Evolutionary conservation across 371 early-diverging fungal species (phyloP).

Genomic region (Mortierella sp.): DNA sequence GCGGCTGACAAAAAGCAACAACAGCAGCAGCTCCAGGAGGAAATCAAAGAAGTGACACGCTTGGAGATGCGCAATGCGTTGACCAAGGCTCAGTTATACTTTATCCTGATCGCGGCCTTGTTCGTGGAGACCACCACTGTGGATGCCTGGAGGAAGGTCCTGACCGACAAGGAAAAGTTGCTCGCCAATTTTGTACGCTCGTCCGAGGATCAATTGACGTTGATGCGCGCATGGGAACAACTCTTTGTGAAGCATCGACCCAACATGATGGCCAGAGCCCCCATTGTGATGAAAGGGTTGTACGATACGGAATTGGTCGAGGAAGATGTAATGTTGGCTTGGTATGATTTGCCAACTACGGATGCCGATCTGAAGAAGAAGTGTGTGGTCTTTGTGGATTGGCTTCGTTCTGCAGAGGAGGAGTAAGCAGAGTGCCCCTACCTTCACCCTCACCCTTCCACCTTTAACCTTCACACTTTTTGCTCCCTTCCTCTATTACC

Average conservation of each 20-base stretch:
- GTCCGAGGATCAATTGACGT: slow-evolving; percentile 64
- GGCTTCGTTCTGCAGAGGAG: slow-evolving; percentile 78
- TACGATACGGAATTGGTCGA: slow-evolving; percentile 80
- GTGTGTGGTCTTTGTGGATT: slow-evolving; percentile 72
- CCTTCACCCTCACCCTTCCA: neutral
- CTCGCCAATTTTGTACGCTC: slow-evolving; percentile 73
- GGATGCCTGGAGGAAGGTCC: slow-evolving; percentile 50
- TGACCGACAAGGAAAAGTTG: slow-evolving; percentile 58
- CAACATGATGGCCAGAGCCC: slow-evolving; percentile 61
- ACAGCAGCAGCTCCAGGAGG: slow-evolving; percentile 56
- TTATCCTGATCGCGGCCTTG: slow-evolving; percentile 66
- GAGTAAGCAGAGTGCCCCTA: slow-evolving; percentile 54
- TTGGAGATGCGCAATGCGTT: slow-evolving; percentile 81
- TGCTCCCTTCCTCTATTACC: neutral
- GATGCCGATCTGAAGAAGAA: slow-evolving; percentile 65
- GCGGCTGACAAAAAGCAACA: slow-evolving; percentile 35
- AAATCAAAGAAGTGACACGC: slow-evolving; percentile 79
- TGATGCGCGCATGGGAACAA: slow-evolving; percentile 75
- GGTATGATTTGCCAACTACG: slow-evolving; percentile 66
- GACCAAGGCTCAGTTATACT: slow-evolving; percentile 72
- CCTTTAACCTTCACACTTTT: neutral
- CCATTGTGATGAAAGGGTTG: slow-evolving; percentile 67
- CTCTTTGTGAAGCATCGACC: slow-evolving; percentile 63
- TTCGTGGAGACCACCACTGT: slow-evolving; percentile 60
- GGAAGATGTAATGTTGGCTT: slow-evolving; percentile 73